Evolutionary conservation across 139 green algal genomes (phyloP).

Genomic region (Picochlorum sp.): DNA sequence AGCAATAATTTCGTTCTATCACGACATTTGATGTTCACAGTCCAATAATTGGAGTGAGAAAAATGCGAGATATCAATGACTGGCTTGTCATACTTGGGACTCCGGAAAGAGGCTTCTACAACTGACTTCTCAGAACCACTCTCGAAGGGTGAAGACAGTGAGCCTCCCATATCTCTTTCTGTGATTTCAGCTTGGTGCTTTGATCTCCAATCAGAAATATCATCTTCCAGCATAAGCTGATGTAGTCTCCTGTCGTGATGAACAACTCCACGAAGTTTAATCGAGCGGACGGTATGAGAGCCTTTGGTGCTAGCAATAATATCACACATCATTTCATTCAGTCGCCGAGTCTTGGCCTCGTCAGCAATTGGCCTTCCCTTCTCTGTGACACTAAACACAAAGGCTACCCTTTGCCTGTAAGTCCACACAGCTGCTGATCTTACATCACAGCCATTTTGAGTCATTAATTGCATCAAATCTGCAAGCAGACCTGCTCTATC

Average conservation of each 20-base stretch:
- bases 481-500: constrained; percentile 75
- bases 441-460: constrained; percentile 70
- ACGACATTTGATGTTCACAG: constrained; percentile 69
- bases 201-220: constrained; percentile 11
- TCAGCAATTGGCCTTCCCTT: constrained; percentile 47
- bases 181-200: not conserved
- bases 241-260: constrained; percentile 88
- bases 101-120: constrained; percentile 6
- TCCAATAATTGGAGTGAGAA: constrained; percentile 62
- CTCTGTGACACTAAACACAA: constrained; percentile 71
- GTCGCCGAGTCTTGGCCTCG: constrained; percentile 37
- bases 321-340: constrained; percentile 52
- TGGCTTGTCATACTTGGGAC: constrained; percentile 33
- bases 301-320: constrained; percentile 40
- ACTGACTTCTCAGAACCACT: not conserved
- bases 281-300: not conserved
- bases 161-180: not conserved
- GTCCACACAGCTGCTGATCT: constrained; percentile 77
- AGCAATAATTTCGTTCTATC: constrained; percentile 85
- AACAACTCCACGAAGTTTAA: constrained; percentile 48
- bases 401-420: constrained; percentile 55
- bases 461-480: constrained; percentile 72
- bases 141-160: not conserved
- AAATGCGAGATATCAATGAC: constrained; percentile 55
- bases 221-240: constrained; percentile 74